Percentiles rank a stretch among this genome's conserved stretches.
phyloP scores from a whole-genome alignment of 345 rosid genomes.

The Punica granatum region DNA sequence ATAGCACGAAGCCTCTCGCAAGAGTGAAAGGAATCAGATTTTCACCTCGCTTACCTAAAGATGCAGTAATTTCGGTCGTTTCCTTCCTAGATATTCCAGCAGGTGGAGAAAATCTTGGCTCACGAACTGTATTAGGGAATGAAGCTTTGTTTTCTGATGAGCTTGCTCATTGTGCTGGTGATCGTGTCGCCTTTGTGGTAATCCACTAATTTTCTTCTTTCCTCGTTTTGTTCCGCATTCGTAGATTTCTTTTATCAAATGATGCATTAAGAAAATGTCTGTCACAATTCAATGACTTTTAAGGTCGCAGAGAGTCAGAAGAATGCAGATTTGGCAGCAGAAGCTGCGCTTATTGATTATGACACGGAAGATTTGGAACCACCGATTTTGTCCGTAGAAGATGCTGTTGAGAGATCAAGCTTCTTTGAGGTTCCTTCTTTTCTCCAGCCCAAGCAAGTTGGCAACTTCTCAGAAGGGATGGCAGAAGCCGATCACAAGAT shows the following conservation, averaged over 20 bases:
- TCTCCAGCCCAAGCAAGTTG: constrained; percentile 49
- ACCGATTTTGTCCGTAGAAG: constrained; percentile 70
- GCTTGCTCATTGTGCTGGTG: constrained; percentile 50
- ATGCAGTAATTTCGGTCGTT: constrained; percentile 41
- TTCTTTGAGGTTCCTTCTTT: constrained; percentile 56
- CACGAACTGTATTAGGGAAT: constrained; percentile 24
- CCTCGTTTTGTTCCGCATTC: neutral
- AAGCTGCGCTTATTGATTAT: constrained; percentile 55
- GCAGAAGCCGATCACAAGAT: constrained; percentile 68
- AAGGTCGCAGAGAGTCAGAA: constrained; percentile 92
- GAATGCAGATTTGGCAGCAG: constrained; percentile 64
- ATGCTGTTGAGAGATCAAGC: constrained; percentile 62
- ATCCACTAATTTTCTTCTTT: neutral
- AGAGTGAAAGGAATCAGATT: constrained; percentile 43
- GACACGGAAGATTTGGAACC: constrained; percentile 43
- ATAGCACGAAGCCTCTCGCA: constrained; percentile 73
- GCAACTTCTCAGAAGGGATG: constrained; percentile 68
- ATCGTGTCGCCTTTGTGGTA: constrained; percentile 85
- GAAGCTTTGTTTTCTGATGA: constrained; percentile 73
- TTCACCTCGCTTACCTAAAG: constrained; percentile 25
- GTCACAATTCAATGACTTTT: neutral
- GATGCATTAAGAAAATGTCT: neutral
- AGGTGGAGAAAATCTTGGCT: constrained; percentile 60
- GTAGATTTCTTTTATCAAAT: neutral
- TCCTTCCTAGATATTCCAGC: constrained; percentile 65